phyloP scores from a whole-genome alignment of 306 rosid species.

The Pterocarpus macrocarpus region DNA sequence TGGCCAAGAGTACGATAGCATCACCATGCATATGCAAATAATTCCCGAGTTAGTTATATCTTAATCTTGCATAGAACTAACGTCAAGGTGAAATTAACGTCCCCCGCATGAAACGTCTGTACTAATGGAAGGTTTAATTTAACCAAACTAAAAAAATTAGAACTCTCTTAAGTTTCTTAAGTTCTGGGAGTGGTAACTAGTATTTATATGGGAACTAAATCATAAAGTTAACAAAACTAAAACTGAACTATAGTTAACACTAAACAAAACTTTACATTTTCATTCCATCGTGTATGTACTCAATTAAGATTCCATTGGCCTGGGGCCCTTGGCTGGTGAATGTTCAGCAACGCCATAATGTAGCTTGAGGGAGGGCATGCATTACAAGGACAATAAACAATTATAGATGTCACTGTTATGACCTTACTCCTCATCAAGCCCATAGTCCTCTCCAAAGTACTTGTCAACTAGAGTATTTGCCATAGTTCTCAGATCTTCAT shows the following conservation, averaged over 20 bases:
- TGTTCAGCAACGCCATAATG: background rate
- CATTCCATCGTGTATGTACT: background rate
- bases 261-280: slow-evolving; percentile 42
- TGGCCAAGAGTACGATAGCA: too few species aligned
- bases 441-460: slow-evolving; percentile 94
- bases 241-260: background rate
- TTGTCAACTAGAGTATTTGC: slow-evolving; percentile 85
- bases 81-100: too few species aligned
- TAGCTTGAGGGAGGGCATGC: slow-evolving; percentile 16
- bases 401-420: background rate
- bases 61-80: too few species aligned
- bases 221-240: background rate
- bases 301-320: background rate
- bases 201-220: slow-evolving; percentile 21
- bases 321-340: too few species aligned
- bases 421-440: slow-evolving; percentile 67
- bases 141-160: background rate
- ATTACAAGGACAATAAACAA: background rate
- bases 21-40: too few species aligned
- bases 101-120: background rate
- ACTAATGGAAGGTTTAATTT: background rate
- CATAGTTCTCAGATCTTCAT: slow-evolving; percentile 91
- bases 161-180: background rate
- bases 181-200: background rate
- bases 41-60: too few species aligned